Evolutionary conservation across 1,139 yeast genomes (phyloP), one percentile per base, ranked within the genome.

Genomic region (Scheffersomyces titani): DNA sequence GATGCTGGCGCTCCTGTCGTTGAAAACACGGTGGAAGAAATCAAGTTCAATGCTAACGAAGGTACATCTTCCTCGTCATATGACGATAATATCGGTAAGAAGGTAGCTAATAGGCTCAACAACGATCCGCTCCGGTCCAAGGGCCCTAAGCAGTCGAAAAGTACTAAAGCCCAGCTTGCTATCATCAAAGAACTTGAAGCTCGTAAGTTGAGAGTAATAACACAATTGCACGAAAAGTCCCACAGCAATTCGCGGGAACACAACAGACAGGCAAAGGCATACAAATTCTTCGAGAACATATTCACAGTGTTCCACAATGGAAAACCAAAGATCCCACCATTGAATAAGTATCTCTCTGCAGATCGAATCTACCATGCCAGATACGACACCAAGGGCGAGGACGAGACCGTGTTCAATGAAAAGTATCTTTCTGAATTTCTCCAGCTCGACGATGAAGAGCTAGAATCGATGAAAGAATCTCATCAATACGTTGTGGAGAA

Each of bases 401-500:
- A 71, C 48, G 65, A 70, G 44, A 61, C 65, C 5, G 63, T 73
- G 1, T 75, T 74, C 60, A 69, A 70, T 21, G 85, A 87, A 61
- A 76, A 78, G 20, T 86, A 81, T 63, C 71, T 89, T 46, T 74
- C 78, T 5, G 71, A 78, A 24, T 87, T 86, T 62, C 73, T 89
- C 47, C 83, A 84, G 59, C 70, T 91, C 44, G 76, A 81, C 7
- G 70, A 70, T 0, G 74, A 72, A 0, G 87, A 88, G 62, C 71
- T 82, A 24, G 65, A 66, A 1, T 76, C 78, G 53, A 73, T 90
- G 75, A 75, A 74, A 49, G 65, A 67, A 19, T 79, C 87, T 16
- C 97, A 91, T 70, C 63, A 67, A 11, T 68, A 71, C 49, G 87
- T 85, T 47, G 83, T 88, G 40, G 74, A 76, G 1, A 71, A 75